Evolutionary conservation across 129 eudicot species (phyloP).

Genomic region (Silybum marianum): DNA sequence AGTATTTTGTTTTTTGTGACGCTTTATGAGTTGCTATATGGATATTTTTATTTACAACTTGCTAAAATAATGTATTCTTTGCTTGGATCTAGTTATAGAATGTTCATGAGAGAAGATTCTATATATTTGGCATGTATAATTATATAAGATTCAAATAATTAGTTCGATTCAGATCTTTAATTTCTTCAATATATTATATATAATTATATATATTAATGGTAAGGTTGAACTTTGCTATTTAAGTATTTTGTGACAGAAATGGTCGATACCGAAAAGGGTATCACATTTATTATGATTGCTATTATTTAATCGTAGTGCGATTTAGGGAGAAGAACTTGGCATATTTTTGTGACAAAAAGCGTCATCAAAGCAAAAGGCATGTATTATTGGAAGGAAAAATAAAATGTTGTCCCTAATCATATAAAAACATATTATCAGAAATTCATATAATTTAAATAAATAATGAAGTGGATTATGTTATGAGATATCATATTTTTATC

Average conservation of each 20-base stretch:
- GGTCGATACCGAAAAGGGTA: neutral
- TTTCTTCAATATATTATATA: neutral
- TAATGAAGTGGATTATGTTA: too few relatives aligned
- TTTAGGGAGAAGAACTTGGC: neutral
- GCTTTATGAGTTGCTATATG: constrained; percentile 5
- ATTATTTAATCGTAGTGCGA: neutral
- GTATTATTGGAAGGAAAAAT: too few relatives aligned
- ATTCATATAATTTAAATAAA: too few relatives aligned
- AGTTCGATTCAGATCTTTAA: constrained; percentile 22
- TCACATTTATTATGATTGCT: neutral
- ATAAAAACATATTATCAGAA: too few relatives aligned
- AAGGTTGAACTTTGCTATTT: neutral
- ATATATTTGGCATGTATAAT: neutral
- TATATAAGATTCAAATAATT: constrained; percentile 10
- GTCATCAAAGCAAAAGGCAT: too few relatives aligned
- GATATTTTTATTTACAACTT: constrained; percentile 23
- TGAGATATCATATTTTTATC: too few relatives aligned
- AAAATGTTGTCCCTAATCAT: too few relatives aligned
- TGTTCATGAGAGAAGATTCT: constrained; percentile 33
- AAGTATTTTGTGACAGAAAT: neutral
- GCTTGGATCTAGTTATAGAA: constrained; percentile 10
- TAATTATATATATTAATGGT: neutral
- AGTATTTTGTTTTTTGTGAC: neutral
- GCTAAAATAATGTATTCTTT: neutral
- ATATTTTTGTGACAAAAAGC: too few relatives aligned